Evolutionary conservation across 1,284 basidiomycete species (phyloP), one percentile per base, ranked within the genome.

Genomic region (Apiotrichum sp.): DNA sequence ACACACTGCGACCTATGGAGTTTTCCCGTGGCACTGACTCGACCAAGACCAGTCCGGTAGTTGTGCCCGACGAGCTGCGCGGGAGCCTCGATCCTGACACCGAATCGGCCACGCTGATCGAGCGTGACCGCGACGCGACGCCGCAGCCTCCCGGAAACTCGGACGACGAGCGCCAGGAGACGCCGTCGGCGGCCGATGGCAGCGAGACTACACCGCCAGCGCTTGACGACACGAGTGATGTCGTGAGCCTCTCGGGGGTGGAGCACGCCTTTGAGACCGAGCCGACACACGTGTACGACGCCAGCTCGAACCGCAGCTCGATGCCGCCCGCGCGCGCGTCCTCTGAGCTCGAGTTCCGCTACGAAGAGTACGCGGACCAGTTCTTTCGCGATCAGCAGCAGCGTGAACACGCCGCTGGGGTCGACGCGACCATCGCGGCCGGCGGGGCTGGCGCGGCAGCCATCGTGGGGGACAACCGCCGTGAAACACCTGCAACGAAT

Each of bases 281-380:
- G 8, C 7, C 42, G 14, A 11, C 34, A 38, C 42, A 36, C 45
- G 42, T 35, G 10, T 53, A 52, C 51, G 50, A 57, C 39, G 29
- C 54, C 1, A 31, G 31, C 33, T 55, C 56, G 3, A 56, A 61
- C 52, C 48, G 56, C 13, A 53, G 43, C 9, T 51, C 47, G 5
- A 53, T 61, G 54, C 59, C 59, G 2, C 59, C 59, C 16, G 59
- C 59, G 0, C 56, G 59, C 4, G 59, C 59, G 1, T 58, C 56
- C 3, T 58, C 56, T 13, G 56, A 61, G 42, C 52, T 61, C 16
- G 59, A 61, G 54, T 61, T 61, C 47, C 45, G 56, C n/a, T 61
- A 53, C 42, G 59, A 61, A 14, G 59, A 61, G 31, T 52, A 58
- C 14, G 54, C 55, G 9, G 59, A 61, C 46, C 56, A 55, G 7